A percentile compares a stretch with the other conserved stretches of the same genome.
These are phyloP conservation scores for Neofusicoccum umdonicola DNA, from an alignment of 2,329 filamentous ascomycete species.

Conservation along the genomic window DNA sequence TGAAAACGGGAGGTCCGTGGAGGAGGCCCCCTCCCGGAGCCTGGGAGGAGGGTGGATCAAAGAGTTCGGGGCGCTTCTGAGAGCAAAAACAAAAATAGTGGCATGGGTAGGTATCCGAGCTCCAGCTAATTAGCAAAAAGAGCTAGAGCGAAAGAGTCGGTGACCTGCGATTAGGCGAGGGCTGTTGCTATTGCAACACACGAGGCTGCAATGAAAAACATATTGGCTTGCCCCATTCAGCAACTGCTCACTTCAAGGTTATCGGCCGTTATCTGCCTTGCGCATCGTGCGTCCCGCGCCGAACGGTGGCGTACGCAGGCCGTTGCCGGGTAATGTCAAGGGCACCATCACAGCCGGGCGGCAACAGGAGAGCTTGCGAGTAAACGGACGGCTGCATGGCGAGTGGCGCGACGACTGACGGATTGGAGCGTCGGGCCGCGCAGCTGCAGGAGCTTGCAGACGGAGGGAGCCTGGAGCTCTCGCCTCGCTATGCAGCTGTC, in stretches of 20 bases:
- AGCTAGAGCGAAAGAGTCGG: slow-evolving; percentile 9
- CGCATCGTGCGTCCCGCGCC: not conserved
- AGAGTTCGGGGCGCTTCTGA: slow-evolving; percentile 7
- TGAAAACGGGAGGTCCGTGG: slow-evolving; percentile 1
- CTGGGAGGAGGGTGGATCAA: not conserved
- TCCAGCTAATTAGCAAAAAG: not conserved
- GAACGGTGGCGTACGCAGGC: not conserved
- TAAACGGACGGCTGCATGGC: slow-evolving; percentile 4
- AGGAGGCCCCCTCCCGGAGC: not conserved
- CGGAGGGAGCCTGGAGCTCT: slow-evolving; percentile 8
- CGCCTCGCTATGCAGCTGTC: slow-evolving; percentile 10
- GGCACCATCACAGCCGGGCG: slow-evolving; percentile 10
- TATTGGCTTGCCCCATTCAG: slow-evolving; percentile 8
- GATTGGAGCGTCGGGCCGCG: slow-evolving; percentile 7
- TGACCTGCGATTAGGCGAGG: slow-evolving; percentile 2
- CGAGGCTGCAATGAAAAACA: not conserved
- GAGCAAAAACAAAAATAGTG: slow-evolving; percentile 4
- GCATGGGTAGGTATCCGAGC: slow-evolving; percentile 2
- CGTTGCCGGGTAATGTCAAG: slow-evolving; percentile 14
- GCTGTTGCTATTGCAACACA: not conserved
- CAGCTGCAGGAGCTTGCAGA: not conserved
- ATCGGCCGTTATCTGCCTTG: slow-evolving; percentile 7
- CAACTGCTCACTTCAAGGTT: not conserved
- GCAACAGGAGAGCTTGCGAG: not conserved
- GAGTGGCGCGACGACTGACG: slow-evolving; percentile 5